Base-by-base conservation (phyloP, 2,329 filamentous ascomycete genomes). In the Penicillium sp. region DNA sequence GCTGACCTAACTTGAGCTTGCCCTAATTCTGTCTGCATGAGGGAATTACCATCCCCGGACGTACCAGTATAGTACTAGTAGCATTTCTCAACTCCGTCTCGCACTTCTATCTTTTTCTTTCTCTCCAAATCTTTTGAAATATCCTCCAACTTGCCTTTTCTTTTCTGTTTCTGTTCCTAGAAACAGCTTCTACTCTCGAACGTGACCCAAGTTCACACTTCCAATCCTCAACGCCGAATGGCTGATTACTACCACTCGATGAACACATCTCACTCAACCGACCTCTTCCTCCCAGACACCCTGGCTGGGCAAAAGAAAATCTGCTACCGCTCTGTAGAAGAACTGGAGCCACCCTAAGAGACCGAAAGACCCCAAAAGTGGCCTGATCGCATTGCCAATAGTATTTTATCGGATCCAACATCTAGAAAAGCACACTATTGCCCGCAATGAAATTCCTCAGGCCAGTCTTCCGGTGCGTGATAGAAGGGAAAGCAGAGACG, bases 341-440 rank as follows among this genome's bases (percentile, higher is more conserved):
- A 9, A 23, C n/a, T 29, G 18, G 36, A 18, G 18, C 48, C 37
- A 42, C 48, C 37, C 23, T 50, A 50, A 43, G 9, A 33, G 16
- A 4, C 18, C 18, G 5, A 7, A 18, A 18, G 10, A 13, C 26
- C 23, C 24, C 13, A 13, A 18, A 31, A 33, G n/a, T 14, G 16
- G 34, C 18, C n/a, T 16, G 33, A 36, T 8, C 11, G 3, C 28
- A 13, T 24, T 7, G 14, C 11, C 28, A 43, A 44, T 51, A 24
- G 26, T 11, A 21, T n/a, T 3, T 2, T 21, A 26, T 42, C 34
- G 11, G 34, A 49, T 42, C 47, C 33, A 49, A 29, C 10, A 49
- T 49, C 47, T 8, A 29, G 3, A 11, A 29, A 3, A 11, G 36
- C 24, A 28, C 10, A 85, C 84, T 5, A 31, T 37, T 28, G 31